Evolutionary conservation across 2,329 filamentous ascomycete species (phyloP), one percentile per base, ranked within the genome.

Genomic region (Cladosporium oxysporum): DNA sequence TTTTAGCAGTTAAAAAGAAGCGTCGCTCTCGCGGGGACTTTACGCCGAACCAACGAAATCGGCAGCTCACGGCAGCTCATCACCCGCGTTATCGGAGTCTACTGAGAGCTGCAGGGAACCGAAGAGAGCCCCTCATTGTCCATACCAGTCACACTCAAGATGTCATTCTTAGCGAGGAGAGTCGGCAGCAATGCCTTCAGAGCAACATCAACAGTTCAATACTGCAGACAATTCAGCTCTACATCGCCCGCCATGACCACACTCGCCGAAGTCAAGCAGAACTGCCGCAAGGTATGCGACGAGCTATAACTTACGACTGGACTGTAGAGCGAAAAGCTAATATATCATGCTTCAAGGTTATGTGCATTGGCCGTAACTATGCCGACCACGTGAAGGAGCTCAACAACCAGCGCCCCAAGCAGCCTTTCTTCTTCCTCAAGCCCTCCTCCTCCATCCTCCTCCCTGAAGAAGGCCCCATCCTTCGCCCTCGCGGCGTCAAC

Each of bases 361-460:
- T 97, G 77, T 97, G 94, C 81, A 96, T 98, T 76, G 92, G 93
- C 72, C 88, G 95, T 74, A 96, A 99, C 84, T 99, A 97, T 85
- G 94, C 93, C 74, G 95, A 97, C 79, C 95, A 99, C 81, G 90
- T 98, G 76, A 87, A 90, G 69, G 95, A 99, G 83, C 87, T 99
- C 72, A 93, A 93, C 80, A 97, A 90, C 79, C 84, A 85, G 67
- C 88, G 88, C 70, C 95, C 95, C 60, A 96, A 95, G 79, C 93
- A 97, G 80, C 95, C 95, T 29, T 98, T 99, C 83, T 99, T 97
- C 88, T 99, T 99, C 85, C 87, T 98, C 72, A 99, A 99, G 85
- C 95, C 95, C 1, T 82, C 93, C 0, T 92, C 91, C 49, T 91
- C 93, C 3, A 91, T 99, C 72, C 86, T 98, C 4, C 84, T 91